A percentile compares a stretch with the other conserved stretches of the same genome.
Conservation (phyloP, 208 protist species). For the Trypanosoma avium region DNA sequence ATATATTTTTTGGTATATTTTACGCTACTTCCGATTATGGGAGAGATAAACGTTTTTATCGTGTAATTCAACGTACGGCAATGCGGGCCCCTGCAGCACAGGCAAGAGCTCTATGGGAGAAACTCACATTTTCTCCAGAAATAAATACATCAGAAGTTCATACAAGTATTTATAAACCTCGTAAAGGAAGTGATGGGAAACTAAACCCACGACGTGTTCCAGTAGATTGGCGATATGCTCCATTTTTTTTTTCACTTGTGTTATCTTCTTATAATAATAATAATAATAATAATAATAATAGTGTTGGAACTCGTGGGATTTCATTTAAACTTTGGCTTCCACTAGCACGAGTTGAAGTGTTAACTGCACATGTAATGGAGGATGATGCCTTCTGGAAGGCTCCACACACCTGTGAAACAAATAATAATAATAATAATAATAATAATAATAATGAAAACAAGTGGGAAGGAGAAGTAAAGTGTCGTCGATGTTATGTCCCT, state of each 20-base stretch:
- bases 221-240: conserved; percentile 23
- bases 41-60: conserved; percentile 5
- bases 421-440: neutral
- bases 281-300: too few species aligned
- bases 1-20: conserved; percentile 23
- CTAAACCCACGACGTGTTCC: conserved; percentile 13
- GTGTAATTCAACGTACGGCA: conserved; percentile 17
- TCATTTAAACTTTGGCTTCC: conserved; percentile 25
- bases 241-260: conserved; percentile 25
- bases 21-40: neutral
- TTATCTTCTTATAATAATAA: neutral
- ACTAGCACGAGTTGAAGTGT: too few species aligned
- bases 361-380: conserved; percentile 25
- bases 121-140: conserved; percentile 25
- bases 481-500: conserved; percentile 17
- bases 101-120: conserved; percentile 30
- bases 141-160: neutral
- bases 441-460: neutral
- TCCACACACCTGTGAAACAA: conserved; percentile 17
- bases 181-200: neutral
- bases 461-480: conserved; percentile 28
- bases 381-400: conserved; percentile 13
- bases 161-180: neutral
- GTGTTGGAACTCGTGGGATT: conserved; percentile 14
- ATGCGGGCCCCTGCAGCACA: conserved; percentile 23